Percentiles rank a stretch among this genome's conserved stretches.
phyloP scores from a whole-genome alignment of 805 yeast genomes.

The Kuraishia capsulata region DNA sequence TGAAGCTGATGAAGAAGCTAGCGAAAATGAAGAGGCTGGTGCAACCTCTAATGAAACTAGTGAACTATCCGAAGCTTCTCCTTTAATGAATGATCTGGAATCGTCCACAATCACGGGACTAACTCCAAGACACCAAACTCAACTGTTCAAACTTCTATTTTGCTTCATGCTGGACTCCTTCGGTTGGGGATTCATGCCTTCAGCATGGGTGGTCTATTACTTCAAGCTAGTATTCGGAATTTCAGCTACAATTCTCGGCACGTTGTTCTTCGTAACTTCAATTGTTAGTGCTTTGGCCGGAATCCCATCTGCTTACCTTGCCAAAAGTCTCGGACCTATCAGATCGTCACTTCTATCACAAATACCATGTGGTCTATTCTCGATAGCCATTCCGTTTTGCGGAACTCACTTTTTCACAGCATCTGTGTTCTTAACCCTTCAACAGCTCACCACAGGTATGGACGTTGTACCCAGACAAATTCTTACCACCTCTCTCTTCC shows the following conservation, averaged over 20 bases:
- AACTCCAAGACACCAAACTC: slow-evolving; percentile 31
- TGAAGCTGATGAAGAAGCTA: slow-evolving; percentile 9
- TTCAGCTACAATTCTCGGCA: slow-evolving; percentile 53
- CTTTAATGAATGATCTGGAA: background rate
- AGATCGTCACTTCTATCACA: slow-evolving; percentile 68
- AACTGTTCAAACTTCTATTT: slow-evolving; percentile 38
- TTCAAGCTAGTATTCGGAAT: slow-evolving; percentile 48
- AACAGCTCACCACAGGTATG: slow-evolving; percentile 66
- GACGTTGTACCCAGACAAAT: slow-evolving; percentile 91
- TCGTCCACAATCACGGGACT: slow-evolving; percentile 18
- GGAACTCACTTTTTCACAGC: slow-evolving; percentile 30
- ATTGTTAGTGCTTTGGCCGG: slow-evolving; percentile 60
- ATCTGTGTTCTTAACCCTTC: slow-evolving; percentile 38
- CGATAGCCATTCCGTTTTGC: slow-evolving; percentile 42
- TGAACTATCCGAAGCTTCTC: too few relatives aligned
- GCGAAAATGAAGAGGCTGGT: background rate
- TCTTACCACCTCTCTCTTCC: slow-evolving; percentile 58
- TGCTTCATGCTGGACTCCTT: slow-evolving; percentile 80
- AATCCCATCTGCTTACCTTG: slow-evolving; percentile 64
- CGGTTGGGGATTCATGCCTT: slow-evolving; percentile 83
- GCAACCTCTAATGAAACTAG: too few relatives aligned
- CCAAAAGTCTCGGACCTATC: slow-evolving; percentile 68
- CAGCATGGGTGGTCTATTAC: slow-evolving; percentile 83
- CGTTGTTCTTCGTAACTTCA: slow-evolving; percentile 57
- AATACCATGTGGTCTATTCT: slow-evolving; percentile 65